Evolutionary conservation across 306 rosid genomes (phyloP), one percentile per base, ranked within the genome.

Genomic region (Dalbergia cochinchinensis): DNA sequence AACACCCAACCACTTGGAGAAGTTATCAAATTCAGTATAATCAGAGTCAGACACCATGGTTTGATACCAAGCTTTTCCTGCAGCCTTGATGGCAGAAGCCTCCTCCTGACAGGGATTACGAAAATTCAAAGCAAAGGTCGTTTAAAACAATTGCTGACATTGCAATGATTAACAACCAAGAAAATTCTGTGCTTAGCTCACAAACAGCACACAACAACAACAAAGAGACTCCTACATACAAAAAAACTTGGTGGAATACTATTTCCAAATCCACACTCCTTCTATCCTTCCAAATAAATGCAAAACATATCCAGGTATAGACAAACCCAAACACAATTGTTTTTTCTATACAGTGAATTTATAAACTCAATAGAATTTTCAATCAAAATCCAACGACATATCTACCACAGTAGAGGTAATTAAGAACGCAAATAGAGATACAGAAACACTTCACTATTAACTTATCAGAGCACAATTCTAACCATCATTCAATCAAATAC

Each of bases 21-120:
- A 94, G 79, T 80, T 82, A 6, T 94, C 98, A 0, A 94, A 94
- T 68, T 94, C 96, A 4, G 96, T 80, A 78, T 94, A 94, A 74
- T 94, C 97, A 4, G 91, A 86, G 51, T 94, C 98, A 0, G 98
- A 92, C 44, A 92, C 90, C 98, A 94, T 94, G 9, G 96, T 92
- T 39, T 89, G 84, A 48, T 87, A 92, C 94, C 96, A 94, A 0
- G 93, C 83, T 41, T 94, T 94, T 20, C 98, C 97, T 1, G 98
- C 97, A n/a, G 96, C 89, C 85, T 81, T 87, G 68, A 90, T 80
- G 0, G 88, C 89, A 64, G 87, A 0, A 33, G 98, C 93, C 15
- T 89, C 94, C 89, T 92, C 97, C 97, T 92, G 87, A 1, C 0
- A 76, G 22, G 10, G 8, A 8, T 37, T 31, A 58, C 0, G 5